A percentile compares a stretch with the other conserved stretches of the same genome.
These are phyloP conservation scores for Smittium culicis DNA, from an alignment of 371 early-diverging fungal species.

Conservation along the genomic window DNA sequence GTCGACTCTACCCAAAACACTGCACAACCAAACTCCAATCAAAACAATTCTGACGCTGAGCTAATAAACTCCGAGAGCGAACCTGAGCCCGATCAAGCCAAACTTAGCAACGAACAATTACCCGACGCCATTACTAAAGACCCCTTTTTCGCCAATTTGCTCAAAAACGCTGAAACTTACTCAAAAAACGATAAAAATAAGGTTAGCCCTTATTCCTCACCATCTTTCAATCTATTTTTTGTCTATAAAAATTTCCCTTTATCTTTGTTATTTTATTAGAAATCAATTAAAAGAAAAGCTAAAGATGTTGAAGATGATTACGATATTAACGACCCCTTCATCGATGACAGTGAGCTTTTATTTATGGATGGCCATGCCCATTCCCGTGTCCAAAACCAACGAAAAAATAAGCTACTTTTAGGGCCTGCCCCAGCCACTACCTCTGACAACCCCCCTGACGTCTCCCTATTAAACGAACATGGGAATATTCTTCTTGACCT, in stretches of 20 bases:
- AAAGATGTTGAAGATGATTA: constrained; percentile 32
- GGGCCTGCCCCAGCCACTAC: background rate
- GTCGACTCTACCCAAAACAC: too few species aligned
- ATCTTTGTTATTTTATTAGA: background rate
- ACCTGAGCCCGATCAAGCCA: background rate
- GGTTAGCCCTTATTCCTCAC: background rate
- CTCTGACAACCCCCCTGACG: background rate
- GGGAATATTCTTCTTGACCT: constrained; percentile 17
- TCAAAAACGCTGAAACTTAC: constrained; percentile 33
- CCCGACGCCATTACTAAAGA: constrained; percentile 33
- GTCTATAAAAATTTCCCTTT: background rate
- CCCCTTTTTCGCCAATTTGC: constrained; percentile 33
- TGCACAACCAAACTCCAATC: too few species aligned
- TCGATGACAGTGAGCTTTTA: constrained; percentile 38
- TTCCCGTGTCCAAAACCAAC: constrained; percentile 1
- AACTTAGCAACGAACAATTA: constrained; percentile 17
- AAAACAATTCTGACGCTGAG: background rate
- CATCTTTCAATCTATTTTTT: background rate
- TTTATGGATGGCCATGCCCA: constrained; percentile 31
- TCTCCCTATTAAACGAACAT: background rate
- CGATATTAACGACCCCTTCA: constrained; percentile 37
- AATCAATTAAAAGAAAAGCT: constrained; percentile 13
- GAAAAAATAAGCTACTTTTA: background rate
- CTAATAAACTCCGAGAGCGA: background rate
- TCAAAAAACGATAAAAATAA: constrained; percentile 19